phyloP scores from a whole-genome alignment of 1,284 basidiomycete genomes.

The Trichosporon sp. region DNA sequence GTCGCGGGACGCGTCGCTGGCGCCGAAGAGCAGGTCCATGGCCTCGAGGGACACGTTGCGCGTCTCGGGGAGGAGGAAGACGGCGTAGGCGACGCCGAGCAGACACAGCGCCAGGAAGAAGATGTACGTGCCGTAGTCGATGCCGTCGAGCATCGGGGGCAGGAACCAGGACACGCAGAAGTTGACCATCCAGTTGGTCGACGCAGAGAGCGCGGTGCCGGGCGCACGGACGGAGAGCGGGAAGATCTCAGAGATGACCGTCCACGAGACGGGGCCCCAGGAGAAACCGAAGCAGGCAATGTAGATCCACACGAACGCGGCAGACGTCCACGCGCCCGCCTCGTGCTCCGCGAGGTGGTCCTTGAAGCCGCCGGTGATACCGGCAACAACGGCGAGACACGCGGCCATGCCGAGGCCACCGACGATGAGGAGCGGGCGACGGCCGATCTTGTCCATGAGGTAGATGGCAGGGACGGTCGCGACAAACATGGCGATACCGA shows the following conservation, averaged over 20 bases:
- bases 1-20: slow-evolving; percentile 21
- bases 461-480: slow-evolving; percentile 36
- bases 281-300: slow-evolving; percentile 20
- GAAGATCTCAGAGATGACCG: slow-evolving; percentile 25
- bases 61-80: slow-evolving; percentile 27
- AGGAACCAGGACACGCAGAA: slow-evolving; percentile 23
- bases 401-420: slow-evolving; percentile 27
- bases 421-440: slow-evolving; percentile 25
- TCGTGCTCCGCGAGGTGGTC: slow-evolving; percentile 10
- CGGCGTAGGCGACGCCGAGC: slow-evolving; percentile 23
- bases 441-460: slow-evolving; percentile 31
- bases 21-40: slow-evolving; percentile 24
- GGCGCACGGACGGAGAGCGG: slow-evolving; percentile 21
- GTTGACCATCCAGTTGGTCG: slow-evolving; percentile 28
- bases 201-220: slow-evolving; percentile 22
- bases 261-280: slow-evolving; percentile 25
- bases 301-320: slow-evolving; percentile 28
- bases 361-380: slow-evolving; percentile 18
- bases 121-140: slow-evolving; percentile 24
- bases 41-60: slow-evolving; percentile 23
- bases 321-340: slow-evolving; percentile 19
- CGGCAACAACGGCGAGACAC: slow-evolving; percentile 27
- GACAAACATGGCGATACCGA: slow-evolving; percentile 41
- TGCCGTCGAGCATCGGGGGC: slow-evolving; percentile 21
- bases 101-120: slow-evolving; percentile 26